These are phyloP conservation scores for Aspergillus versicolor DNA, from an alignment of 2,329 filamentous ascomycete genomes.

Conservation along the genomic window DNA sequence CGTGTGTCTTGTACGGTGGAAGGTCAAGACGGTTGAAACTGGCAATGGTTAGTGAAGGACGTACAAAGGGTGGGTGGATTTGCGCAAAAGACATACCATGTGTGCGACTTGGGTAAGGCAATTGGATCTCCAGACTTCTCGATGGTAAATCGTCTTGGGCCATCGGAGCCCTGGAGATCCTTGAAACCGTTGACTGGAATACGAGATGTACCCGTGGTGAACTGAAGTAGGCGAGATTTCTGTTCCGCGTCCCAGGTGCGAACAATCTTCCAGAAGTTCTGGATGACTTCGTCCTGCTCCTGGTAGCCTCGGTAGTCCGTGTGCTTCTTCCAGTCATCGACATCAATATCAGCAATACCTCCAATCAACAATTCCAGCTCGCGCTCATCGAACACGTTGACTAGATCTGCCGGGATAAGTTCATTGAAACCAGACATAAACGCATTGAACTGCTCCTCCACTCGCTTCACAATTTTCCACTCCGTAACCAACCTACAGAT, in stretches of 20 bases:
- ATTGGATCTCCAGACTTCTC: constrained; percentile 91
- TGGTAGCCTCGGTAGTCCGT: constrained; percentile 99
- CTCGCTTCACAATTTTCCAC: constrained; percentile 98
- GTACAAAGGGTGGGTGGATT: background rate
- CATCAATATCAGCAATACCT: constrained; percentile 99
- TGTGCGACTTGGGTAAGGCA: constrained; percentile 95
- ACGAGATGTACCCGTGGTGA: constrained; percentile 94
- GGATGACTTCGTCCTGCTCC: constrained; percentile 93
- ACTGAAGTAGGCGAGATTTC: constrained; percentile 93
- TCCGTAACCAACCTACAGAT: constrained; percentile 77
- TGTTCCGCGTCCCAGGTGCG: constrained; percentile 97
- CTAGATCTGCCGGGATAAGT: constrained; percentile 90
- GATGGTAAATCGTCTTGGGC: constrained; percentile 92
- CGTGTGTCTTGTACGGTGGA: constrained; percentile 86
- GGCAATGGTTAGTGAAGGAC: background rate
- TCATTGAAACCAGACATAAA: constrained; percentile 98
- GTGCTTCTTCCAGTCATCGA: constrained; percentile 99
- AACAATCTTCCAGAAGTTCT: constrained; percentile 97
- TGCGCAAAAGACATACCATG: constrained; percentile 67
- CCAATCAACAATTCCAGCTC: constrained; percentile 95
- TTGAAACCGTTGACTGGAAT: constrained; percentile 99
- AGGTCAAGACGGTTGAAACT: constrained; percentile 98
- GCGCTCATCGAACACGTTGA: constrained; percentile 98
- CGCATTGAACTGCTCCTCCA: constrained; percentile 96
- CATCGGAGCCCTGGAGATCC: constrained; percentile 95